Conservation (phyloP, 2,329 filamentous ascomycete genomes). For the Kalmusia sp. region DNA sequence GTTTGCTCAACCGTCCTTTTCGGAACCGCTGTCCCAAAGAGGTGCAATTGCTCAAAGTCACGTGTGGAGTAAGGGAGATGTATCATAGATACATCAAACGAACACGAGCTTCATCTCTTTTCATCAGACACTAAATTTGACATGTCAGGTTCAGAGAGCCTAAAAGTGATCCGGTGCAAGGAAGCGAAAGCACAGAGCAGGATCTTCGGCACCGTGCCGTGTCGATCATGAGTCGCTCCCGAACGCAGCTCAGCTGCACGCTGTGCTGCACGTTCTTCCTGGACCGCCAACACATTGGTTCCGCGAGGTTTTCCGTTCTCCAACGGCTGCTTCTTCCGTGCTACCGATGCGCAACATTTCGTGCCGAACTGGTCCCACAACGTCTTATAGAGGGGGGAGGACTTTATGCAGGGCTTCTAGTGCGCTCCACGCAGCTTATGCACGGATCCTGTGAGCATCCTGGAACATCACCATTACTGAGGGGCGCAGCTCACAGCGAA, state of each 20-base stretch:
- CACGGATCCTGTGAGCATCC: constrained; percentile 3
- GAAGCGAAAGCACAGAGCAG: constrained; percentile 18
- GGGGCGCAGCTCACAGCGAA: neutral
- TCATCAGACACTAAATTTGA: neutral
- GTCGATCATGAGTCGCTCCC: constrained; percentile 5
- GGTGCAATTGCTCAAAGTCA: neutral
- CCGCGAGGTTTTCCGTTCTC: neutral
- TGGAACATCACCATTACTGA: constrained; percentile 1
- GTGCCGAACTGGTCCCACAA: neutral
- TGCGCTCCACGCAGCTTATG: neutral
- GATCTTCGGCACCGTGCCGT: constrained; percentile 19
- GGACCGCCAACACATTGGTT: neutral
- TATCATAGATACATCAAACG: neutral
- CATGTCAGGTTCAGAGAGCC: neutral
- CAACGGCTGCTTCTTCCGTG: neutral
- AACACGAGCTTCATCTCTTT: neutral
- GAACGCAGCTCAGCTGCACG: neutral
- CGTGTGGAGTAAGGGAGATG: neutral
- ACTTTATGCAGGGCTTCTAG: constrained; percentile 11
- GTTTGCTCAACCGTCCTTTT: neutral
- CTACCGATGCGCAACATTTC: neutral
- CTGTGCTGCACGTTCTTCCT: no score
- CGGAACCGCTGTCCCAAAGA: neutral
- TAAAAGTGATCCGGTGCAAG: constrained; percentile 4
- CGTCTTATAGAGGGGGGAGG: constrained; percentile 3